Evolutionary conservation across 2,329 filamentous ascomycete species (phyloP).

Genomic region (Alternaria sp.): DNA sequence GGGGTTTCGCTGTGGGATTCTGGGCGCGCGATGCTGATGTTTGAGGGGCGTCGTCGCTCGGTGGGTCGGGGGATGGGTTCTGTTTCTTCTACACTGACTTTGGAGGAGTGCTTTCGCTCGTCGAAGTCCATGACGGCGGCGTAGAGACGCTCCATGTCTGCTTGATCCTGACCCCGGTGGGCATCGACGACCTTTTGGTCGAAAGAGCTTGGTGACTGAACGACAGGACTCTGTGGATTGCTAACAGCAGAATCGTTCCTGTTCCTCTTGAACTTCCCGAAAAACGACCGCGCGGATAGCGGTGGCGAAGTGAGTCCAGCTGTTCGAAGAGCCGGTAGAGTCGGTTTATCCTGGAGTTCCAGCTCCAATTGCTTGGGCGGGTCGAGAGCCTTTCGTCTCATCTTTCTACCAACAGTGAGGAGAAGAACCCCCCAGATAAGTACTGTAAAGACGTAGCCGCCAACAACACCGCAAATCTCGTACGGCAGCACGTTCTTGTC

Average conservation of each 20-base stretch:
- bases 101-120: constrained; percentile 53
- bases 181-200: constrained; percentile 77
- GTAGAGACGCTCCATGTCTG: constrained; percentile 89
- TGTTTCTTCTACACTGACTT: constrained; percentile 33
- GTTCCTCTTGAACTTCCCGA: constrained; percentile 42
- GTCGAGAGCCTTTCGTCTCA: constrained; percentile 56
- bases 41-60: constrained; percentile 29
- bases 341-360: constrained; percentile 61
- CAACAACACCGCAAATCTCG: constrained; percentile 83
- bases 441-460: constrained; percentile 79
- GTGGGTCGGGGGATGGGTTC: constrained; percentile 8
- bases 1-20: constrained; percentile 40
- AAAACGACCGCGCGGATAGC: constrained; percentile 42
- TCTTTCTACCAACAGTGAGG: constrained; percentile 54
- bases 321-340: constrained; percentile 30
- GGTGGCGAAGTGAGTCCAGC: constrained; percentile 26
- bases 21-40: constrained; percentile 38
- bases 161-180: constrained; percentile 76
- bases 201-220: constrained; percentile 71
- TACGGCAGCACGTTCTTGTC: constrained; percentile 69
- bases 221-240: constrained; percentile 46
- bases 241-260: constrained; percentile 37
- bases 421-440: constrained; percentile 71
- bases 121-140: constrained; percentile 92
- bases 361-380: constrained; percentile 60